Evolutionary conservation across 2,329 filamentous ascomycete species (phyloP).

Genomic region (Alternaria panax): DNA sequence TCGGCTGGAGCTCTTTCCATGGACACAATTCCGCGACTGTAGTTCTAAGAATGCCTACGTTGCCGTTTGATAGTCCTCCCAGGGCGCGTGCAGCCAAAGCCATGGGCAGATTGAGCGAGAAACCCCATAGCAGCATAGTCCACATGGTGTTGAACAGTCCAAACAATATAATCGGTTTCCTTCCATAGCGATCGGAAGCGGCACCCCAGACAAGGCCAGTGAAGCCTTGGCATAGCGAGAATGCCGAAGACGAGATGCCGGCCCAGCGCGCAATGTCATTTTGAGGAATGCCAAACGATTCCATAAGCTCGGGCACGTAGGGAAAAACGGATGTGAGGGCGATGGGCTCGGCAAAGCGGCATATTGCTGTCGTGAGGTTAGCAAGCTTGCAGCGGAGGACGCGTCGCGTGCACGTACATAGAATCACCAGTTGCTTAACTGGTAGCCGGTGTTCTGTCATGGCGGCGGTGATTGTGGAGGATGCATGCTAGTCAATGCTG

Average conservation of each 20-base stretch:
- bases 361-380: slow-evolving; percentile 71
- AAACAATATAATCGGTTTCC: slow-evolving; percentile 83
- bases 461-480: slow-evolving; percentile 19
- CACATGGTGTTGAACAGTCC: slow-evolving; percentile 80
- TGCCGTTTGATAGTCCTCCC: slow-evolving; percentile 86
- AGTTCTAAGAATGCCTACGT: slow-evolving; percentile 82
- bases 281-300: slow-evolving; percentile 49
- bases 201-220: slow-evolving; percentile 90
- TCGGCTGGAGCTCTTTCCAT: slow-evolving; percentile 81
- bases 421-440: slow-evolving; percentile 50
- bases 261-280: slow-evolving; percentile 68
- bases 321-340: slow-evolving; percentile 93
- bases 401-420: slow-evolving; percentile 36
- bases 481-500: slow-evolving; percentile 16
- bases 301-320: slow-evolving; percentile 74
- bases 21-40: slow-evolving; percentile 94
- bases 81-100: slow-evolving; percentile 78
- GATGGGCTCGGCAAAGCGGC: slow-evolving; percentile 90
- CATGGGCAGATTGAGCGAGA: slow-evolving; percentile 80
- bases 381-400: neutral
- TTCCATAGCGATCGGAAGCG: slow-evolving; percentile 80
- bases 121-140: slow-evolving; percentile 81
- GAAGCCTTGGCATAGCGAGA: slow-evolving; percentile 76
- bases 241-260: slow-evolving; percentile 84
- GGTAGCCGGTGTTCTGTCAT: slow-evolving; percentile 51